Conservation (phyloP, 352 stramenopile genomes). For the Globisporangium parvum region DNA sequence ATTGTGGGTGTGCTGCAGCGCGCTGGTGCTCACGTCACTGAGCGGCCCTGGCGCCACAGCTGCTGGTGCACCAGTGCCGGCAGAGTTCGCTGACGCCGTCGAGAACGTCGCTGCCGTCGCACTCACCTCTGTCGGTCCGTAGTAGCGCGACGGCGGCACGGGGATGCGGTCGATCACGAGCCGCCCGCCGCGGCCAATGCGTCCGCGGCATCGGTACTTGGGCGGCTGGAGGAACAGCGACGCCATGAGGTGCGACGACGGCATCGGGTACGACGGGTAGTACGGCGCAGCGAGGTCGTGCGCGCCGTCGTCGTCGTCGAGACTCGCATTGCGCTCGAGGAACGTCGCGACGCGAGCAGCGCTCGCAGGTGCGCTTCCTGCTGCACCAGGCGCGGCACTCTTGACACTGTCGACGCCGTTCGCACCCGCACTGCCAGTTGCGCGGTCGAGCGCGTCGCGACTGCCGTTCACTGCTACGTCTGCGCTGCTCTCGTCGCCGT, state of each 20-base stretch:
- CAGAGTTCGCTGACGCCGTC: neutral
- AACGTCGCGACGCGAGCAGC: conserved; percentile 30
- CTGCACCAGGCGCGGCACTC: neutral
- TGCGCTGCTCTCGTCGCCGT: conserved; percentile 26
- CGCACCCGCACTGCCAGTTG: no score
- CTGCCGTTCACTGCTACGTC: neutral
- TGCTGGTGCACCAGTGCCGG: conserved; percentile 1
- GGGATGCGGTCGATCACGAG: conserved; percentile 74
- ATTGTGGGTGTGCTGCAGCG: conserved; percentile 13
- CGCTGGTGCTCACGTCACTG: conserved; percentile 14
- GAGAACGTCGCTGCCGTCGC: conserved; percentile 28
- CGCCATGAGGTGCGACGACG: conserved; percentile 53
- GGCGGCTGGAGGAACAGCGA: conserved; percentile 60
- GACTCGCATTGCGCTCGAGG: conserved; percentile 70
- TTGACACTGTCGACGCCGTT: neutral
- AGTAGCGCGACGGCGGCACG: conserved; percentile 45
- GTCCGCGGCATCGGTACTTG: conserved; percentile 65
- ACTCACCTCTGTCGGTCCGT: conserved; percentile 36
- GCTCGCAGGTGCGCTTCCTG: neutral
- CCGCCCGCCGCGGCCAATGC: conserved; percentile 63
- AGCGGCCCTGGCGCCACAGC: conserved; percentile 13
- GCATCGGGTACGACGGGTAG: conserved; percentile 65
- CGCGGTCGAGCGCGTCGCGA: neutral
- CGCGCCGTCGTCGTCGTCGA: conserved; percentile 25
- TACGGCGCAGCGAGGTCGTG: conserved; percentile 22